Conservation (phyloP, 2,329 filamentous ascomycete species). For the Huntiella bhutanensis region DNA sequence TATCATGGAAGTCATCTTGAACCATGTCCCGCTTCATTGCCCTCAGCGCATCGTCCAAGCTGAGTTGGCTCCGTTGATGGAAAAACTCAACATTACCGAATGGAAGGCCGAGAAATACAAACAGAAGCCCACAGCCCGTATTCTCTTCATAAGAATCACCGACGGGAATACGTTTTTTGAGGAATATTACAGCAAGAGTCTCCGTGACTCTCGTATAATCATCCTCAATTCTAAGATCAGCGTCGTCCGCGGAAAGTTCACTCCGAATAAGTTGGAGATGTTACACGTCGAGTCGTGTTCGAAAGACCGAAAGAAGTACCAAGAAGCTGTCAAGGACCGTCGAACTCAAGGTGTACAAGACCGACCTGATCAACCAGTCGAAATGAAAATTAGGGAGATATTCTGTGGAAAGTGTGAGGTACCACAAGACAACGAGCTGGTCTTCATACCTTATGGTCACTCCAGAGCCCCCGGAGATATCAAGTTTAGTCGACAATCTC, state of each 20-base stretch:
- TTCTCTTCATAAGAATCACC: conserved; percentile 23
- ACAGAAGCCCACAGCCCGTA: conserved; percentile 18
- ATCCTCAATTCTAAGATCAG: conserved; percentile 17
- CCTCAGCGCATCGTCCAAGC: conserved; percentile 20
- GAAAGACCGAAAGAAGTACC: conserved; percentile 12
- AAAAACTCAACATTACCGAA: conserved; percentile 21
- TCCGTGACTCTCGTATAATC: conserved; percentile 16
- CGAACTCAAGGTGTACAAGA: conserved; percentile 10
- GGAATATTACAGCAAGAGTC: conserved; percentile 1
- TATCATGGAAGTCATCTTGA: conserved; percentile 28
- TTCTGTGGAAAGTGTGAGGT: conserved; percentile 32
- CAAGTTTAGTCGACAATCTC: conserved; percentile 24
- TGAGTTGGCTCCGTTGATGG: conserved; percentile 24
- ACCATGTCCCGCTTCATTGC: conserved; percentile 24
- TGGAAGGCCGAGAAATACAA: conserved; percentile 26
- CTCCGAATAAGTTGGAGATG: conserved; percentile 14
- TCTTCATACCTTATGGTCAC: conserved; percentile 25
- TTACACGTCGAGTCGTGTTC: conserved; percentile 15
- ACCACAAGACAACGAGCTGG: conserved; percentile 16
- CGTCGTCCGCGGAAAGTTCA: conserved; percentile 20
- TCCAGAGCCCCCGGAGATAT: conserved; percentile 19
- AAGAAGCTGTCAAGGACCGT: conserved; percentile 11
- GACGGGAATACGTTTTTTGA: conserved; percentile 27
- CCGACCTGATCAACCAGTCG: conserved; percentile 12
- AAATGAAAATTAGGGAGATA: conserved; percentile 14